These are phyloP conservation scores for Coprinopsis sp. DNA, from an alignment of 768 basidiomycete species.

Conservation along the genomic window DNA sequence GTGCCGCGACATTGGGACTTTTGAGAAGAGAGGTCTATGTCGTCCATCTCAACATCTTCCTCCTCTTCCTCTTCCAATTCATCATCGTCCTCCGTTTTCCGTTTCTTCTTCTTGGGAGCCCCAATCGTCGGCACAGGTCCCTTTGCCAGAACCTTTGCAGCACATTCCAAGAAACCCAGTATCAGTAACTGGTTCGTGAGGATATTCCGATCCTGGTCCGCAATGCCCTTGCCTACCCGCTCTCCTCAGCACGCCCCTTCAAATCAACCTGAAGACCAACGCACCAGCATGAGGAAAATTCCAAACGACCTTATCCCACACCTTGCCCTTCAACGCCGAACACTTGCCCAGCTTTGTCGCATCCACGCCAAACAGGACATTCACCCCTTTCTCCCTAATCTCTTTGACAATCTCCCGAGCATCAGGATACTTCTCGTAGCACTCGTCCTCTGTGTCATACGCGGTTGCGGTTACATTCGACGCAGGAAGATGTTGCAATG, in stretches of 20 bases:
- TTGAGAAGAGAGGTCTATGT: constrained; percentile 8
- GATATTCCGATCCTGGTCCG: constrained; percentile 92
- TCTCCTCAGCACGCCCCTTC: background rate
- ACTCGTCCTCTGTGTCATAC: constrained; percentile 74
- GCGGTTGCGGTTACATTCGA: constrained; percentile 79
- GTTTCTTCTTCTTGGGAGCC: constrained; percentile 41
- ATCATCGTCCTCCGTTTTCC: constrained; percentile 42
- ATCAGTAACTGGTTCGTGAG: constrained; percentile 82
- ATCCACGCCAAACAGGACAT: constrained; percentile 79
- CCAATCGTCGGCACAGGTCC: constrained; percentile 51
- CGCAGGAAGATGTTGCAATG: constrained; percentile 50
- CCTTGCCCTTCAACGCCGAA: constrained; percentile 50
- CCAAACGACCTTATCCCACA: constrained; percentile 82
- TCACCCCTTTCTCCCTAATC: constrained; percentile 55
- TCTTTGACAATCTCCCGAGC: constrained; percentile 52
- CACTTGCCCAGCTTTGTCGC: constrained; percentile 70
- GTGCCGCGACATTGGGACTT: constrained; percentile 51
- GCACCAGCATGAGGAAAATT: constrained; percentile 96
- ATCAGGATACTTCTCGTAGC: constrained; percentile 80
- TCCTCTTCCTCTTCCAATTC: constrained; percentile 32
- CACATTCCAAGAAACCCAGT: constrained; percentile 77
- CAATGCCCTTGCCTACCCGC: constrained; percentile 72
- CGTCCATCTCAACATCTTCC: constrained; percentile 18
- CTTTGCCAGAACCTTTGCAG: constrained; percentile 49
- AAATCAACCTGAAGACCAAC: constrained; percentile 15